Evolutionary conservation across 1,284 basidiomycete genomes (phyloP).

Genomic region (Apiotrichum veenhuisii): DNA sequence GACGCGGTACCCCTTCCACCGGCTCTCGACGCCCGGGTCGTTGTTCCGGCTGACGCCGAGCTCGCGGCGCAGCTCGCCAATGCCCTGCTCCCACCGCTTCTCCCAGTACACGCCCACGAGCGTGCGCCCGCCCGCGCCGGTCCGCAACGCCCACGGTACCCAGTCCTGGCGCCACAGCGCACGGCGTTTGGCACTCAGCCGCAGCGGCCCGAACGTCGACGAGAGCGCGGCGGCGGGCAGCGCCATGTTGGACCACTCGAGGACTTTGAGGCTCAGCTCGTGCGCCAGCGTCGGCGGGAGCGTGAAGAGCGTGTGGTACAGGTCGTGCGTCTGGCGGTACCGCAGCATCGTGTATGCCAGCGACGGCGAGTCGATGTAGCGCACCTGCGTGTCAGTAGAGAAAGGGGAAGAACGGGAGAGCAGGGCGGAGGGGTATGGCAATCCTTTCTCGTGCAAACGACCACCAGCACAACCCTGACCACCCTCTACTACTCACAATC

Average conservation of each 20-base stretch:
- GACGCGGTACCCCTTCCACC: slow-evolving; percentile 50
- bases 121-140: slow-evolving; percentile 66
- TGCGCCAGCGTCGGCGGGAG: slow-evolving; percentile 86
- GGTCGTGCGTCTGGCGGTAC: slow-evolving; percentile 95
- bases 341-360: slow-evolving; percentile 96
- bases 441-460: too few species aligned
- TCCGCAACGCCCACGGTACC: slow-evolving; percentile 83
- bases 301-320: slow-evolving; percentile 85
- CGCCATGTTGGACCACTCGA: slow-evolving; percentile 89
- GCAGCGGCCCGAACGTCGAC: slow-evolving; percentile 62
- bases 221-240: slow-evolving; percentile 84
- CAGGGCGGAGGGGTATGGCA: too few species aligned
- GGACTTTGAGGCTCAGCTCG: slow-evolving; percentile 93
- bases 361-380: slow-evolving; percentile 88
- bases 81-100: slow-evolving; percentile 79
- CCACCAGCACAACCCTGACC: too few species aligned
- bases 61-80: slow-evolving; percentile 73
- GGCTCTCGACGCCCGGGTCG: slow-evolving; percentile 31
- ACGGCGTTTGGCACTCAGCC: slow-evolving; percentile 38
- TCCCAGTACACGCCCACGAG: slow-evolving; percentile 96
- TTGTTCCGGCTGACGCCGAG: slow-evolving; percentile 60
- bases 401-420: background rate
- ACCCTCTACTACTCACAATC: slow-evolving; percentile 60
- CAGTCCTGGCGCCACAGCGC: slow-evolving; percentile 58
- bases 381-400: slow-evolving; percentile 60